These are phyloP conservation scores for Digitaria exilis DNA, from an alignment of 202 grass and related monocot species.

Conservation along the genomic window DNA sequence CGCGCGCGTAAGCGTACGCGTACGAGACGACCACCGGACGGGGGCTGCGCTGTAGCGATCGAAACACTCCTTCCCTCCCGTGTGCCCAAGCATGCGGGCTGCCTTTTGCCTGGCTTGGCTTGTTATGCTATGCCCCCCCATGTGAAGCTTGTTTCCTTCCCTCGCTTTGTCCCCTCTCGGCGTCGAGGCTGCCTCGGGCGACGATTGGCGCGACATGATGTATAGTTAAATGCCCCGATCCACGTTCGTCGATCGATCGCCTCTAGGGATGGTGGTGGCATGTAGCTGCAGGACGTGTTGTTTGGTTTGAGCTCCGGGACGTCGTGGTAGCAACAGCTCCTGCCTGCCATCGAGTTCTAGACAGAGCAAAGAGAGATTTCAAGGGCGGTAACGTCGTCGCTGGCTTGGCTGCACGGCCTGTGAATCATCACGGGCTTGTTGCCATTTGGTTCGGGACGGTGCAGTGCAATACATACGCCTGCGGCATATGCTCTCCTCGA, in stretches of 20 bases:
- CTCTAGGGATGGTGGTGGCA: background rate
- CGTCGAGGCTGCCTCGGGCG: background rate
- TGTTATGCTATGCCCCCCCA: background rate
- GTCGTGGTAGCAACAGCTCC: background rate
- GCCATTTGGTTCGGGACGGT: background rate
- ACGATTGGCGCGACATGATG: background rate
- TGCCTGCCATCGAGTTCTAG: too few relatives aligned
- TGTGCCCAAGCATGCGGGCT: background rate
- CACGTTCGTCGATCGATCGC: background rate
- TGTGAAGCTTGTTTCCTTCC: slow-evolving; percentile 39
- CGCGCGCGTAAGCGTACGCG: background rate
- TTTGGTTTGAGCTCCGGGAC: background rate
- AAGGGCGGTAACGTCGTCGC: background rate
- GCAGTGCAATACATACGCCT: background rate
- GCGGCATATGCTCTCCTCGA: background rate
- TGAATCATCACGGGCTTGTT: background rate
- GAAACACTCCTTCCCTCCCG: too few relatives aligned
- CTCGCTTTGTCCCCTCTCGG: background rate
- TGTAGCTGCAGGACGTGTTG: background rate
- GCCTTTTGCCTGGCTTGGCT: background rate
- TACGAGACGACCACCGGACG: background rate
- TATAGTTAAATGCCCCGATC: background rate
- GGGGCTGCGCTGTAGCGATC: background rate
- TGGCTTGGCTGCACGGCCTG: background rate
- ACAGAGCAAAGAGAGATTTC: too few relatives aligned